Percentiles rank a stretch among this genome's conserved stretches.
These are phyloP conservation scores for Ogataea pini DNA, from an alignment of 805 yeast genomes.

Conservation along the genomic window DNA sequence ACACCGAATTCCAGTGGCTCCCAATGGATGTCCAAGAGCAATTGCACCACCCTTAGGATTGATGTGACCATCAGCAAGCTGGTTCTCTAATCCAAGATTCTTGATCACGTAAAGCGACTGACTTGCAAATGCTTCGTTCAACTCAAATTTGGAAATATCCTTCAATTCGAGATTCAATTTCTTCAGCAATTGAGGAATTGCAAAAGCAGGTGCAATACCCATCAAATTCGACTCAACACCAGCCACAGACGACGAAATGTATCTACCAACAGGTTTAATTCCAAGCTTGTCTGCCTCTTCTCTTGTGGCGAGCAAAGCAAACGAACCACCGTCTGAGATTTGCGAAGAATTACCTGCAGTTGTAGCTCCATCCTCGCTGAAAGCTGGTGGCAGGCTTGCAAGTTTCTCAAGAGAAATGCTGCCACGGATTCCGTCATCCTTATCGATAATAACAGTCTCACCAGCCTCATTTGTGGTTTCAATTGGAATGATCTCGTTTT, in stretches of 20 bases:
- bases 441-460: slow-evolving; percentile 23
- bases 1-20: slow-evolving; percentile 53
- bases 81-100: slow-evolving; percentile 23
- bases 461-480: slow-evolving; percentile 17
- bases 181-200: slow-evolving; percentile 29
- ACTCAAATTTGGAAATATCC: slow-evolving; percentile 36
- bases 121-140: slow-evolving; percentile 42
- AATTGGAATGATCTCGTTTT: slow-evolving; percentile 31
- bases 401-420: slow-evolving; percentile 29
- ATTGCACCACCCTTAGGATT: slow-evolving; percentile 92
- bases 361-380: slow-evolving; percentile 34
- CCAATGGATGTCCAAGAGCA: slow-evolving; percentile 88
- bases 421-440: slow-evolving; percentile 28
- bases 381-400: slow-evolving; percentile 31
- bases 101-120: slow-evolving; percentile 31
- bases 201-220: slow-evolving; percentile 41
- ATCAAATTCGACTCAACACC: slow-evolving; percentile 39
- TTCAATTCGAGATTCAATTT: slow-evolving; percentile 30
- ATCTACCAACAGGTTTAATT: slow-evolving; percentile 35
- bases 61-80: slow-evolving; percentile 44
- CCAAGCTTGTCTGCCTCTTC: slow-evolving; percentile 37
- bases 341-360: slow-evolving; percentile 42
- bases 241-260: slow-evolving; percentile 34
- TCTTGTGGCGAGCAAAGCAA: slow-evolving; percentile 38
- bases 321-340: slow-evolving; percentile 41